Evolutionary conservation across 805 yeast genomes (phyloP), one percentile per base, ranked within the genome.

Genomic region (Starmerella floris): DNA sequence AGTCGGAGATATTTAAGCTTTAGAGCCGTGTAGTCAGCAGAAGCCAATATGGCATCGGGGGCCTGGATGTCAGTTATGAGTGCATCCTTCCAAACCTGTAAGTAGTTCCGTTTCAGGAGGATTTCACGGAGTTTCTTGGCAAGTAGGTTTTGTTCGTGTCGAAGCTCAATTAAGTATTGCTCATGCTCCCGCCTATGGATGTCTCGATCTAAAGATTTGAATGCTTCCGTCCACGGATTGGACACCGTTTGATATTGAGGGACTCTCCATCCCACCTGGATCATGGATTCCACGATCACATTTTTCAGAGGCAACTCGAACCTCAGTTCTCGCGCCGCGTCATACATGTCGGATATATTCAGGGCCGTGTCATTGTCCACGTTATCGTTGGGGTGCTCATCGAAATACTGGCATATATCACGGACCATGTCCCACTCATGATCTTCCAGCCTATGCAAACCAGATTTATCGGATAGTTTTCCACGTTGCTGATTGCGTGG

Each of bases 401-500:
- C 45, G 4, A 42, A 9, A 30, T 32, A 42, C 3, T 19, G 3
- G 16, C 42, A 40, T 3, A 42, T 34, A 10, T 23, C 36, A 3
- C 27, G 31, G 3, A 42, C 22, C 16, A 19, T 17, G 19, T n/a
- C n/a, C 45, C 45, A 42, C n/a, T 42, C 39, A 10, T 26, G 34
- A 5, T 13, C 20, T 15, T 26, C 30, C 20, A 26, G 28, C 15
- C 20, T 13, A 5, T 21, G 19, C n/a, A n/a, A n/a, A n/a, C n/a
- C n/a, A n/a, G n/a, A n/a, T n/a, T n/a, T n/a, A n/a, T n/a, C n/a
- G n/a, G n/a, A n/a, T n/a, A n/a, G n/a, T n/a, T n/a, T n/a, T n/a
- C n/a, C n/a, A n/a, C n/a, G n/a, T n/a, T n/a, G n/a, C n/a, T n/a
- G n/a, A n/a, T n/a, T n/a, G n/a, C n/a, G n/a, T n/a, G n/a, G n/a